Conservation (phyloP, 2,329 filamentous ascomycete species). For the Aspergillus quadrilineatus region DNA sequence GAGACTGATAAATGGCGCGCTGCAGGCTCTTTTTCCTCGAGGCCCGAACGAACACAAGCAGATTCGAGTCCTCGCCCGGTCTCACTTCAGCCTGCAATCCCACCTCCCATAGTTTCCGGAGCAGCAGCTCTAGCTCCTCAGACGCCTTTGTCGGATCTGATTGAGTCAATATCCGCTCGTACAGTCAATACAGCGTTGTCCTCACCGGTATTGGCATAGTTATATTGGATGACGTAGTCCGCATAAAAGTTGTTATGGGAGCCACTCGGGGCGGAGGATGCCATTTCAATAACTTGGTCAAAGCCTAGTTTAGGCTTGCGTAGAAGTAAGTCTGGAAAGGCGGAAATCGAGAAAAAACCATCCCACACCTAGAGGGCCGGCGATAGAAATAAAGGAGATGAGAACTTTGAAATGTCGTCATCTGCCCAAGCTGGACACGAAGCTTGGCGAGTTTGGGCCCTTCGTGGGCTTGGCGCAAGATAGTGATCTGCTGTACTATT, state of each 20-base stretch:
- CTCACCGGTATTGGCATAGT: conserved; percentile 66
- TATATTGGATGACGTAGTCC: conserved; percentile 85
- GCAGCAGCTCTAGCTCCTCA: conserved; percentile 73
- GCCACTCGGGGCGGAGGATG: conserved; percentile 27
- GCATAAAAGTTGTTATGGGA: conserved; percentile 64
- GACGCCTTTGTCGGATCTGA: conserved; percentile 68
- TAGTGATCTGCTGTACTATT: neutral
- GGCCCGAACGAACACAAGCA: conserved; percentile 83
- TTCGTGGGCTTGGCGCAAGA: neutral
- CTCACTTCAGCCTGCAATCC: conserved; percentile 87
- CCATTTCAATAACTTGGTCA: conserved; percentile 22
- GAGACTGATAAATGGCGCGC: conserved; percentile 80
- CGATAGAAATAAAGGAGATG: neutral
- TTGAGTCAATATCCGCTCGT: conserved; percentile 9
- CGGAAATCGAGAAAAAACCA: neutral
- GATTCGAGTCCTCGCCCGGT: conserved; percentile 69
- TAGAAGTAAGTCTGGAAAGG: neutral
- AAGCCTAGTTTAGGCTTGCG: neutral
- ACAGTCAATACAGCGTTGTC: conserved; percentile 1
- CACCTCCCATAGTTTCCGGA: conserved; percentile 71
- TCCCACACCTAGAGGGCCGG: neutral
- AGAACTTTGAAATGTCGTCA: neutral
- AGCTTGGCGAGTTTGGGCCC: neutral
- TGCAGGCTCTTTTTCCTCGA: conserved; percentile 69
- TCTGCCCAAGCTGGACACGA: neutral